phyloP scores from a whole-genome alignment of 495 filamentous ascomycete species.

The Xylaria flabelliformis region DNA sequence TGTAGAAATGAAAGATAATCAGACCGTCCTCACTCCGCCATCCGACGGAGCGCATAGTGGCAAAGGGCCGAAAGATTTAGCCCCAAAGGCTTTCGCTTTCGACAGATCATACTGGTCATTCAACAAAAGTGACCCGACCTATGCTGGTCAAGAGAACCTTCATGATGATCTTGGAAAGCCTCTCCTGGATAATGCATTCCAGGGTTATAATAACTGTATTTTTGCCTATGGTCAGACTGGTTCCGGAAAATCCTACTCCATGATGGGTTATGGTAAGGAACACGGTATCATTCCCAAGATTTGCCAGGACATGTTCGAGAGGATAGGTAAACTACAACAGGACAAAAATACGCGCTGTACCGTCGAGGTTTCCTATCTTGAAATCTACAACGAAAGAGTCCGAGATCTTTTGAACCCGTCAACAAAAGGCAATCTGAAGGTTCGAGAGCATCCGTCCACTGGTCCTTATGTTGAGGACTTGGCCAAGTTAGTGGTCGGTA shows the following conservation, averaged over 20 bases:
- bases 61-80: slow-evolving; percentile 70
- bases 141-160: slow-evolving; percentile 88
- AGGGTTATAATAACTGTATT: slow-evolving; percentile 99
- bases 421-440: slow-evolving; percentile 95
- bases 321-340: slow-evolving; percentile 75
- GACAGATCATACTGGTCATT: slow-evolving; percentile 99
- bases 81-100: slow-evolving; percentile 90
- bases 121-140: slow-evolving; percentile 77
- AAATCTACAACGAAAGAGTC: slow-evolving; percentile 99
- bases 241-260: slow-evolving; percentile 97
- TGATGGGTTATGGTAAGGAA: slow-evolving; percentile 99
- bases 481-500: slow-evolving; percentile 95
- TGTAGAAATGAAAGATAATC: slow-evolving; percentile 91
- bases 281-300: slow-evolving; percentile 97
- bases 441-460: slow-evolving; percentile 96
- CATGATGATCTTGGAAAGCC: slow-evolving; percentile 88
- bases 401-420: slow-evolving; percentile 95
- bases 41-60: slow-evolving; percentile 63
- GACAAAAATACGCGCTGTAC: slow-evolving; percentile 85
- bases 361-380: slow-evolving; percentile 97
- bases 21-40: slow-evolving; percentile 86
- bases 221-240: slow-evolving; percentile 99
- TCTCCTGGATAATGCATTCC: slow-evolving; percentile 96
- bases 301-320: slow-evolving; percentile 95
- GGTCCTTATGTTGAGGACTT: slow-evolving; percentile 98